phyloP scores from a whole-genome alignment of 140 eudicot species.

The Ambrosia hybrid region DNA sequence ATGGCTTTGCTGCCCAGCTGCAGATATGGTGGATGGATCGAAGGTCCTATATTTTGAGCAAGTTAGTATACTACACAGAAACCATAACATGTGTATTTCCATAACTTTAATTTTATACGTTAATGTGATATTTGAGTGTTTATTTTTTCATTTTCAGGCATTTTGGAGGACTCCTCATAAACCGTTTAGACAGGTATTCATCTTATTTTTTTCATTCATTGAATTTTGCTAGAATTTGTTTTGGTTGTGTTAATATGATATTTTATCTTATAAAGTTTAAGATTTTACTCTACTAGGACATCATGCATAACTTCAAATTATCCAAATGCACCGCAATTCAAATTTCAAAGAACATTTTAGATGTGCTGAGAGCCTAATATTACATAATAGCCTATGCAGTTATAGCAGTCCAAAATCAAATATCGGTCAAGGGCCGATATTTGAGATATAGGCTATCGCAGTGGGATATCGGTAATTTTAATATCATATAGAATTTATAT shows the following conservation, averaged over 20 bases:
- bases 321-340: too few relatives aligned
- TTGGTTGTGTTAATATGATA: not conserved
- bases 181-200: conserved; percentile 93
- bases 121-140: not conserved
- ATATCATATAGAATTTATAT: too few relatives aligned
- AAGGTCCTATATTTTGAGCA: conserved; percentile 90
- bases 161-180: conserved; percentile 98
- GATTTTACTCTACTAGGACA: too few relatives aligned
- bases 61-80: conserved; percentile 38
- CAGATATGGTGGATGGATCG: conserved; percentile 98
- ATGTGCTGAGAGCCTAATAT: too few relatives aligned
- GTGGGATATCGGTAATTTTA: too few relatives aligned
- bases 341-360: too few relatives aligned
- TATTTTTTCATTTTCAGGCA: conserved; percentile 53
- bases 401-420: too few relatives aligned
- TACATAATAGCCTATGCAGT: too few relatives aligned
- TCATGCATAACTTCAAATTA: too few relatives aligned
- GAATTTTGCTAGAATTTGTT: conserved; percentile 11
- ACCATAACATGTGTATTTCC: not conserved
- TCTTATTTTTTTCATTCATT: not conserved
- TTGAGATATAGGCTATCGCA: too few relatives aligned
- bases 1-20: conserved; percentile 98
- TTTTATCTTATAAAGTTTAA: too few relatives aligned
- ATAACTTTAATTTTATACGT: not conserved
- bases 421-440: too few relatives aligned